Conservation (phyloP, 768 basidiomycete species). For the Krasilnikovozyma curviuscula region DNA sequence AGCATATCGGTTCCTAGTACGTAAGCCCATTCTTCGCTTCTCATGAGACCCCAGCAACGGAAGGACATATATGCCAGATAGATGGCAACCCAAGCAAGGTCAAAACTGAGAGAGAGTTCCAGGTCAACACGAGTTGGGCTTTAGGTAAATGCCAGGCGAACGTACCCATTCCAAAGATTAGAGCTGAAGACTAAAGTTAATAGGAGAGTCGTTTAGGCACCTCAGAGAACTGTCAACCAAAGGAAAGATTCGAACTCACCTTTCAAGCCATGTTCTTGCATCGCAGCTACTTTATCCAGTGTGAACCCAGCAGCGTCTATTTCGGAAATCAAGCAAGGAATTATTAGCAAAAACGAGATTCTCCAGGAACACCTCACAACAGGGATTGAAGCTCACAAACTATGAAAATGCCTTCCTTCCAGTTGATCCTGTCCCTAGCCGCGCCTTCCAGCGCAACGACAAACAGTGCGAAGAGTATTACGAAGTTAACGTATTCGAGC, state of each 20-base stretch:
- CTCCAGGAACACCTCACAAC: neutral
- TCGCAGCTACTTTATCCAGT: slow-evolving; percentile 77
- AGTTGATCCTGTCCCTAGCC: slow-evolving; percentile 42
- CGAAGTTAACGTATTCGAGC: slow-evolving; percentile 65
- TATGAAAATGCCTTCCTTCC: slow-evolving; percentile 53
- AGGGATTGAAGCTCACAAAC: slow-evolving; percentile 21
- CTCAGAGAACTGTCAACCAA: neutral
- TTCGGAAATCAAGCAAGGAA: neutral
- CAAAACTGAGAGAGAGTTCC: slow-evolving; percentile 51
- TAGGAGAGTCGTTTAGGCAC: neutral
- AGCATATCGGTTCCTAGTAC: slow-evolving; percentile 59
- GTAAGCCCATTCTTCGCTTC: slow-evolving; percentile 44
- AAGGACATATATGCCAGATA: slow-evolving; percentile 58
- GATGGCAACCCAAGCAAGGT: slow-evolving; percentile 70
- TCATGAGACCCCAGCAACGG: slow-evolving; percentile 56
- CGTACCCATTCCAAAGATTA: slow-evolving; percentile 19
- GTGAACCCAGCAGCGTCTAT: slow-evolving; percentile 46
- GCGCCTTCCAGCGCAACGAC: slow-evolving; percentile 60
- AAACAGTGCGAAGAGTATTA: slow-evolving; percentile 60
- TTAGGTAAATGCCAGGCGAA: neutral
- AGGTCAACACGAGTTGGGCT: neutral
- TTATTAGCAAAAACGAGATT: neutral
- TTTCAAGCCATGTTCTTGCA: slow-evolving; percentile 87
- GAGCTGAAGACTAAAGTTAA: slow-evolving; percentile 18
- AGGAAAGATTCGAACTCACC: slow-evolving; percentile 30